These are phyloP conservation scores for Trametes sp. DNA, from an alignment of 1,284 basidiomycete species.

Conservation along the genomic window DNA sequence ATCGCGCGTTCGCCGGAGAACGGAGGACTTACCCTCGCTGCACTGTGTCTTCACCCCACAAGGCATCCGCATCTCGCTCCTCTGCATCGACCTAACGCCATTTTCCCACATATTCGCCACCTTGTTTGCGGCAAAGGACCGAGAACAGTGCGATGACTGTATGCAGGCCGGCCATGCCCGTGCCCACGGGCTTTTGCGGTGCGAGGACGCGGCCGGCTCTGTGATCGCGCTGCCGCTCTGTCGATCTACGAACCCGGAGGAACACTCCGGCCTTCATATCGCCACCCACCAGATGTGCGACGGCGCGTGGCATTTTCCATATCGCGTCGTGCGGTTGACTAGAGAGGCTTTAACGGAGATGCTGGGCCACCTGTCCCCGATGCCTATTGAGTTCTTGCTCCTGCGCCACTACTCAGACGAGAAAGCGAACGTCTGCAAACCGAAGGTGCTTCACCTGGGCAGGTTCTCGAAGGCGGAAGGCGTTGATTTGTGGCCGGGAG, in stretches of 20 bases:
- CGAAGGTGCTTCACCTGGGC: neutral
- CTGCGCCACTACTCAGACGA: neutral
- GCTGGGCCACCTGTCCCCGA: neutral
- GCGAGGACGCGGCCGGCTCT: neutral
- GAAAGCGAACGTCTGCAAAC: neutral
- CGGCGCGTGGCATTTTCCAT: neutral
- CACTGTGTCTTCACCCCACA: slow-evolving; percentile 1
- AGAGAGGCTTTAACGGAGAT: neutral
- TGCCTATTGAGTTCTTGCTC: neutral
- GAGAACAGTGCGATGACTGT: neutral
- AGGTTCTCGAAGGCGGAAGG: neutral
- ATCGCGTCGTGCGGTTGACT: neutral
- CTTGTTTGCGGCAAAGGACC: neutral
- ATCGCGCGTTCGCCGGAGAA: neutral
- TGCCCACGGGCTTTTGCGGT: neutral
- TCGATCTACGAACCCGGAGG: neutral
- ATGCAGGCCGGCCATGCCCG: neutral
- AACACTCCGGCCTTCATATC: neutral
- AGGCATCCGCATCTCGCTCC: neutral
- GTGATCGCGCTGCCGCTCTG: neutral
- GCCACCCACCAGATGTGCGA: neutral
- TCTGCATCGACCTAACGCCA: neutral
- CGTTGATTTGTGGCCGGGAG: neutral
- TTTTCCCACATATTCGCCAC: neutral
- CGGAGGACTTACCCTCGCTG: neutral